Evolutionary conservation across 2,329 filamentous ascomycete species (phyloP).

Genomic region (Ophiostoma ulmi): DNA sequence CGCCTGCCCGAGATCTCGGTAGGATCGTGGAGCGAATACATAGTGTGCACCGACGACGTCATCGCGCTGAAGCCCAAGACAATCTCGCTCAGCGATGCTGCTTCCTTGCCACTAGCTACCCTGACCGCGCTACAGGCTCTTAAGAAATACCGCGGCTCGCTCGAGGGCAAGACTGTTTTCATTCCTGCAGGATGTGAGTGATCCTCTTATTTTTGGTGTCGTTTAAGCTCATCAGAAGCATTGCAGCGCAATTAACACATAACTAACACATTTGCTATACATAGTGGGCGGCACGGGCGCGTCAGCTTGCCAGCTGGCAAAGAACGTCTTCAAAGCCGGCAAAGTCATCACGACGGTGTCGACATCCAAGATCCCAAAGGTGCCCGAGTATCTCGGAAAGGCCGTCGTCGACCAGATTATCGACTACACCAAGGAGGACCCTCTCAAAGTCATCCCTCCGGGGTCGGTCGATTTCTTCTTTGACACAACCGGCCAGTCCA

Average conservation of each 20-base stretch:
- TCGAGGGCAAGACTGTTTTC: slow-evolving; percentile 49
- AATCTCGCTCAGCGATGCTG: slow-evolving; percentile 15
- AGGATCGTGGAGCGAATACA: slow-evolving; percentile 17
- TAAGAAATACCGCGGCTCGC: slow-evolving; percentile 27
- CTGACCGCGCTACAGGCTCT: slow-evolving; percentile 13
- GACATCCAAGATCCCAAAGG: slow-evolving; percentile 42
- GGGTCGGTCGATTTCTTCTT: slow-evolving; percentile 21
- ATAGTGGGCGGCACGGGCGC: slow-evolving; percentile 44
- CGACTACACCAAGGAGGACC: slow-evolving; percentile 45
- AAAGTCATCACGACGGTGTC: slow-evolving; percentile 50
- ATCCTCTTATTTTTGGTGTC: neutral
- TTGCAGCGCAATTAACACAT: neutral
- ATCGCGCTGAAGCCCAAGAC: slow-evolving; percentile 12
- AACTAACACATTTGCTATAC: neutral
- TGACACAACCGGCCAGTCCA: slow-evolving; percentile 20
- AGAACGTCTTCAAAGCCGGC: slow-evolving; percentile 44
- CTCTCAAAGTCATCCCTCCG: neutral
- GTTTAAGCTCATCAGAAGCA: neutral
- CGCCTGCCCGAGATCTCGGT: slow-evolving; percentile 29
- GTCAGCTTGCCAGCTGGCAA: slow-evolving; percentile 46
- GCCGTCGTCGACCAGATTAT: slow-evolving; percentile 47
- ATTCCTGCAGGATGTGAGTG: slow-evolving; percentile 41
- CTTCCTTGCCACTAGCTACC: slow-evolving; percentile 13
- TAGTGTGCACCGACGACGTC: neutral
- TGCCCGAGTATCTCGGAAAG: slow-evolving; percentile 34